A percentile compares a stretch with the other conserved stretches of the same genome.
These are phyloP conservation scores for Pterocarpus santalinus DNA, from an alignment of 306 rosid species.

Conservation along the genomic window DNA sequence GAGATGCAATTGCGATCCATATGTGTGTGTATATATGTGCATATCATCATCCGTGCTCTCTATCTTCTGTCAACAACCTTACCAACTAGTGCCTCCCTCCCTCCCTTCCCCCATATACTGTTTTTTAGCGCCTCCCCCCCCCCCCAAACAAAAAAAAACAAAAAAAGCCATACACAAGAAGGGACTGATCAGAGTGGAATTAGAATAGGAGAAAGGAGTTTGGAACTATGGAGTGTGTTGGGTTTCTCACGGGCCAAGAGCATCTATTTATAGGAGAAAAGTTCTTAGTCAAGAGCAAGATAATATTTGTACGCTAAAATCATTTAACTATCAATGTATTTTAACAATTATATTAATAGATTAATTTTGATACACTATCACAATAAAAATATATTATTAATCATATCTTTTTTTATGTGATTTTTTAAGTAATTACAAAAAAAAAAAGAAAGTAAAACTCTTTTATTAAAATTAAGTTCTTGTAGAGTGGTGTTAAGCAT, in stretches of 20 bases:
- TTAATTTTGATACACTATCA: no score
- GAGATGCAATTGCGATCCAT: conserved; percentile 45
- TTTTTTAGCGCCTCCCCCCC: background rate
- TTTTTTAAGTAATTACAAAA: no score
- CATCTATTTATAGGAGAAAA: conserved; percentile 67
- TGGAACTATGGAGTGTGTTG: conserved; percentile 41
- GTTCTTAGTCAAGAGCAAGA: no score
- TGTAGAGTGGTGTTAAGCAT: no score
- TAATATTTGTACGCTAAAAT: no score
- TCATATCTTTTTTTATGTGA: no score
- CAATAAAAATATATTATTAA: no score
- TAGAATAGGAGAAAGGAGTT: background rate
- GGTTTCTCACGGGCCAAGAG: conserved; percentile 43
- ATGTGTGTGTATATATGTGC: conserved; percentile 10
- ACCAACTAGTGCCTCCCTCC: conserved; percentile 34
- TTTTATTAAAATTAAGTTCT: no score
- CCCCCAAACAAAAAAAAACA: background rate
- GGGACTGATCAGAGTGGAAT: background rate
- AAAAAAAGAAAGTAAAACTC: no score
- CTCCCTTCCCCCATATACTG: background rate
- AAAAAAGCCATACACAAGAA: background rate
- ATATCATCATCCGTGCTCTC: conserved; percentile 89
- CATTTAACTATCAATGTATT: no score
- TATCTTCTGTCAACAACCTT: conserved; percentile 98
- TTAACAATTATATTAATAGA: no score